These are phyloP conservation scores for Polygonum maritimum DNA, from an alignment of 148 eudicot genomes.

Conservation along the genomic window DNA sequence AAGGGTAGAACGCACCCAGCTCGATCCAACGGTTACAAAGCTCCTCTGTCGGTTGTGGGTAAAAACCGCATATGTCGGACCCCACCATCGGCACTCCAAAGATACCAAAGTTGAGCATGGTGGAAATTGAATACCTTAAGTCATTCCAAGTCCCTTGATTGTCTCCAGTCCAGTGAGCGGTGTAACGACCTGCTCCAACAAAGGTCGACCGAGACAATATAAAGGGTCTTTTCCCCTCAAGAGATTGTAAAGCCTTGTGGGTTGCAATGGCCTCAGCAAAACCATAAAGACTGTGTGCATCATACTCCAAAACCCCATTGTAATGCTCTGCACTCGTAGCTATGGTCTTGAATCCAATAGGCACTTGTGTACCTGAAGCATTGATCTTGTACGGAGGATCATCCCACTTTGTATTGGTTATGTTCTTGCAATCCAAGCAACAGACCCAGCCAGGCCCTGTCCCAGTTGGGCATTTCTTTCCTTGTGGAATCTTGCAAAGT, in stretches of 20 bases:
- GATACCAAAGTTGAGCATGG: constrained; percentile 80
- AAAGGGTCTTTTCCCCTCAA: constrained; percentile 87
- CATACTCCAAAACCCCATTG: constrained; percentile 84
- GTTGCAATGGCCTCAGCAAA: constrained; percentile 80
- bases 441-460: constrained; percentile 86
- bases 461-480: constrained; percentile 60
- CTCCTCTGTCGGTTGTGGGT: constrained; percentile 86
- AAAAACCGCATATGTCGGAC: constrained; percentile 91
- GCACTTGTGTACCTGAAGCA: constrained; percentile 53
- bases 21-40: constrained; percentile 98
- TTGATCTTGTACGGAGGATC: constrained; percentile 96
- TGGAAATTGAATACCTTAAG: constrained; percentile 71
- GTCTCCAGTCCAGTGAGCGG: constrained; percentile 98
- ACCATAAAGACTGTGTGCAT: constrained; percentile 92
- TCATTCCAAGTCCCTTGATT: constrained; percentile 83
- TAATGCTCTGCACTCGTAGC: constrained; percentile 93
- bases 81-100: constrained; percentile 98
- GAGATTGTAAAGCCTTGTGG: constrained; percentile 65
- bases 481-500: constrained; percentile 66
- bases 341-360: constrained; percentile 81
- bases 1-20: constrained; percentile 91
- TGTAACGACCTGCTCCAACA: constrained; percentile 85
- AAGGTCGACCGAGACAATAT: constrained; percentile 74
- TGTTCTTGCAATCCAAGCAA: constrained; percentile 85
- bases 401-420: constrained; percentile 80